Percentiles rank a stretch among this genome's conserved stretches.
Evolutionary conservation across 1,284 basidiomycete species (phyloP).

Genomic region (Cutaneotrichosporon mucoides): DNA sequence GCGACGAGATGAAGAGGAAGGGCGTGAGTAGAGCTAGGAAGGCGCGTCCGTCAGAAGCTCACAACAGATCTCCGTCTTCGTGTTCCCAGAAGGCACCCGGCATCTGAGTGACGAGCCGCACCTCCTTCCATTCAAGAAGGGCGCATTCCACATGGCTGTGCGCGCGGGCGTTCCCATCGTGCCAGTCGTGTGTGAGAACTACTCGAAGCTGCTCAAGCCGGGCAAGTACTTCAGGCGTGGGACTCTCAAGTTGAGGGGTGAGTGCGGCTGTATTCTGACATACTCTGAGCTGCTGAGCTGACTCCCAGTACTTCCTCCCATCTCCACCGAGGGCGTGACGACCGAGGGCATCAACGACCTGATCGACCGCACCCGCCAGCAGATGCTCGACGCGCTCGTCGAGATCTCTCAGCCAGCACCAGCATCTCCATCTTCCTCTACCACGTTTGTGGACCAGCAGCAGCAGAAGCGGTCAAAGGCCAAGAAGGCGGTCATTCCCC

Average conservation of each 20-base stretch:
- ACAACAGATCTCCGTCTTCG: slow-evolving; percentile 69
- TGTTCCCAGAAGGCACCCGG: slow-evolving; percentile 91
- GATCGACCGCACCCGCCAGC: slow-evolving; percentile 47
- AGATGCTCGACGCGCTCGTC: slow-evolving; percentile 49
- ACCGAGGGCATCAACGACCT: slow-evolving; percentile 50
- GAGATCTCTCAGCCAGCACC: slow-evolving; percentile 27
- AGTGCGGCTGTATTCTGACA: slow-evolving; percentile 54
- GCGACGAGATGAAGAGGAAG: slow-evolving; percentile 72
- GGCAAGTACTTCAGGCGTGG: slow-evolving; percentile 74
- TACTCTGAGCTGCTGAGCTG: neutral
- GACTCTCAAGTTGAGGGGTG: slow-evolving; percentile 78
- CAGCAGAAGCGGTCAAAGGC: neutral
- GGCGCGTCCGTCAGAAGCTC: no score
- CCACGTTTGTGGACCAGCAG: neutral
- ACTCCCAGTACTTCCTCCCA: slow-evolving; percentile 55
- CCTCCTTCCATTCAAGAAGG: slow-evolving; percentile 92
- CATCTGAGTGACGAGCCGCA: slow-evolving; percentile 62
- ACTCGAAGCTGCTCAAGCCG: slow-evolving; percentile 72
- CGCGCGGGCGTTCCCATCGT: slow-evolving; percentile 73
- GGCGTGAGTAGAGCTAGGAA: slow-evolving; percentile 54
- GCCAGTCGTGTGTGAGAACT: slow-evolving; percentile 92
- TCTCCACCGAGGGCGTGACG: slow-evolving; percentile 51
- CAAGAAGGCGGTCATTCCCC: neutral
- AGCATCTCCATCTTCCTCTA: neutral
- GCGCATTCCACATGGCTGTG: slow-evolving; percentile 93